Evolutionary conservation across 805 yeast species (phyloP).

Genomic region (Wickerhamomyces sydowiorum): DNA sequence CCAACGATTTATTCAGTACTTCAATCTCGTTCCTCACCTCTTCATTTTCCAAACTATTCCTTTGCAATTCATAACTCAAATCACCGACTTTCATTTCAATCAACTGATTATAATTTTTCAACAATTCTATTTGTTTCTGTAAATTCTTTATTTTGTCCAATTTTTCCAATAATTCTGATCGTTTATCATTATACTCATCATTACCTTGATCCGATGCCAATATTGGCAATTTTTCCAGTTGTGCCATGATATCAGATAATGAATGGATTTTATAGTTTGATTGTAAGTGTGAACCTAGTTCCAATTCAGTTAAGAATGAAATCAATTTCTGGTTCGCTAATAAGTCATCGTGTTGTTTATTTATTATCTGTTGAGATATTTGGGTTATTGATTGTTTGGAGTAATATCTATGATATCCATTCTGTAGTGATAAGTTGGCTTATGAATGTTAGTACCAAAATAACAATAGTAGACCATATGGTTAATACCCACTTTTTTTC

Average conservation of each 20-base stretch:
- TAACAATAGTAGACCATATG: not conserved
- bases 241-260: slow-evolving; percentile 10
- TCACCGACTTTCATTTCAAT: too few relatives aligned
- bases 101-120: slow-evolving; percentile 4
- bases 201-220: not conserved
- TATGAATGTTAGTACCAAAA: not conserved
- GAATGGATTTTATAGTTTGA: slow-evolving; percentile 14
- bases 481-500: not conserved
- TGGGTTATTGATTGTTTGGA: slow-evolving; percentile 19
- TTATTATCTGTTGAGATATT: slow-evolving; percentile 14
- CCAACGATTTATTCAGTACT: too few relatives aligned
- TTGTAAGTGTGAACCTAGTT: slow-evolving; percentile 11
- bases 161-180: slow-evolving; percentile 7
- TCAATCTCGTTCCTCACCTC: not conserved
- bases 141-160: slow-evolving; percentile 4
- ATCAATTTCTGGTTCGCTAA: slow-evolving; percentile 4
- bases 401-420: slow-evolving; percentile 7
- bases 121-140: slow-evolving; percentile 3
- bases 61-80: not conserved
- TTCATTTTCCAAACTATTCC: not conserved
- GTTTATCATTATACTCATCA: slow-evolving; percentile 7
- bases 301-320: slow-evolving; percentile 3
- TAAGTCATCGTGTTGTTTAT: slow-evolving; percentile 8
- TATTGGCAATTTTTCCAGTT: slow-evolving; percentile 14
- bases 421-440: slow-evolving; percentile 11